phyloP scores from a whole-genome alignment of 176 grass and related monocot species.

The Themeda triandra region DNA sequence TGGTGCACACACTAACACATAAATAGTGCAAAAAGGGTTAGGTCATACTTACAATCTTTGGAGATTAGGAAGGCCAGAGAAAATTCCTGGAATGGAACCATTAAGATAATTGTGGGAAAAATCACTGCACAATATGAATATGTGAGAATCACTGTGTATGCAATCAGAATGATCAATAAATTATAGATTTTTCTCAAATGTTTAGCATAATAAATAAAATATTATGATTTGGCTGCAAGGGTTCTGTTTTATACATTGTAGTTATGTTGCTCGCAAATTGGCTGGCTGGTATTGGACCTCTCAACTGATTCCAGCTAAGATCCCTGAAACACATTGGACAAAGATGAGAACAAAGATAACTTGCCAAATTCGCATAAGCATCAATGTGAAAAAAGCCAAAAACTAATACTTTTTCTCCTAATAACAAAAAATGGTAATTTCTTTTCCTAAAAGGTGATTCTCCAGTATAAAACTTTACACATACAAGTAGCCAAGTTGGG shows the following conservation, averaged over 20 bases:
- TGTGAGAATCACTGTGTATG: background rate
- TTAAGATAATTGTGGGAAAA: conserved; percentile 61
- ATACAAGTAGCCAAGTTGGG: conserved; percentile 68
- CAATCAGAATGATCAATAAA: conserved; percentile 6
- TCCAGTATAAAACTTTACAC: conserved; percentile 14
- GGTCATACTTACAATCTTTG: conserved; percentile 56
- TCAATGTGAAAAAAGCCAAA: background rate
- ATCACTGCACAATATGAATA: conserved; percentile 54
- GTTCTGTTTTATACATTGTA: conserved; percentile 34
- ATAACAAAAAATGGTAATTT: background rate
- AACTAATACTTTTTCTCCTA: background rate
- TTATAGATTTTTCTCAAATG: background rate
- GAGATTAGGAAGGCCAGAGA: conserved; percentile 57
- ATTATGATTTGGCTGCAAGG: background rate
- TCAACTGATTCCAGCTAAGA: conserved; percentile 73
- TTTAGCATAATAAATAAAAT: conserved; percentile 22
- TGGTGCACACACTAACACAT: background rate
- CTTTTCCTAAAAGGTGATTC: background rate
- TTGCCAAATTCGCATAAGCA: background rate
- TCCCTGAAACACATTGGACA: conserved; percentile 48
- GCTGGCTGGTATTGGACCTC: conserved; percentile 53
- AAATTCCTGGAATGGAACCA: conserved; percentile 61
- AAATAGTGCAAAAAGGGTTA: conserved; percentile 25
- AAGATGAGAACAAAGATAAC: conserved; percentile 24
- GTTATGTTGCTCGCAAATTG: conserved; percentile 62